phyloP scores from a whole-genome alignment of 306 rosid genomes.

The Rosa lucieae region DNA sequence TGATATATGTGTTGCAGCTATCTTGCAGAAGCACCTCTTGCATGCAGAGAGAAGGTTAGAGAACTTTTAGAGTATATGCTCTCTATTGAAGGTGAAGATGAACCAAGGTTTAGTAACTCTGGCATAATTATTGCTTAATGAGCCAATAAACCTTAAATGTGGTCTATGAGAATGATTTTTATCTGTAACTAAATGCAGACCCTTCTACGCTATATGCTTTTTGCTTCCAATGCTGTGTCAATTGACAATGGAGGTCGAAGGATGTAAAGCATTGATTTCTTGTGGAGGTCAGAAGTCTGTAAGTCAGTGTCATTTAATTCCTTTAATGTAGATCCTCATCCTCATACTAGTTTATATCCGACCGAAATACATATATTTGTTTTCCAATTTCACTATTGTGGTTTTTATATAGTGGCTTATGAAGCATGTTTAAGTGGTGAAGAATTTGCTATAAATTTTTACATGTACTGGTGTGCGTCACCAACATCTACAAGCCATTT shows the following conservation, averaged over 20 bases:
- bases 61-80: slow-evolving; percentile 80
- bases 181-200: slow-evolving; percentile 51
- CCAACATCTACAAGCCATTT: not conserved
- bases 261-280: slow-evolving; percentile 63
- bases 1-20: slow-evolving; percentile 59
- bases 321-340: not conserved
- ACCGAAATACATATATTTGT: not conserved
- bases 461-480: not conserved
- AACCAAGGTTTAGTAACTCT: slow-evolving; percentile 59
- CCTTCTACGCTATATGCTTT: slow-evolving; percentile 76
- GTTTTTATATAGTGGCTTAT: not conserved
- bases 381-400: not conserved
- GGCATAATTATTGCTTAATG: slow-evolving; percentile 21
- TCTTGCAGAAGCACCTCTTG: slow-evolving; percentile 89
- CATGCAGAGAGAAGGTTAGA: slow-evolving; percentile 72
- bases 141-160: slow-evolving; percentile 2
- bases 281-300: slow-evolving; percentile 73
- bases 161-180: slow-evolving; percentile 13
- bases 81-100: slow-evolving; percentile 81
- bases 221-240: slow-evolving; percentile 90
- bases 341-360: not conserved
- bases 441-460: not conserved
- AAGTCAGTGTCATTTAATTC: slow-evolving; percentile 32
- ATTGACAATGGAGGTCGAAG: slow-evolving; percentile 70
- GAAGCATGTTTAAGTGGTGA: not conserved